Evolutionary conservation across 805 yeast species (phyloP).

Genomic region (Kazachstania martiniae): DNA sequence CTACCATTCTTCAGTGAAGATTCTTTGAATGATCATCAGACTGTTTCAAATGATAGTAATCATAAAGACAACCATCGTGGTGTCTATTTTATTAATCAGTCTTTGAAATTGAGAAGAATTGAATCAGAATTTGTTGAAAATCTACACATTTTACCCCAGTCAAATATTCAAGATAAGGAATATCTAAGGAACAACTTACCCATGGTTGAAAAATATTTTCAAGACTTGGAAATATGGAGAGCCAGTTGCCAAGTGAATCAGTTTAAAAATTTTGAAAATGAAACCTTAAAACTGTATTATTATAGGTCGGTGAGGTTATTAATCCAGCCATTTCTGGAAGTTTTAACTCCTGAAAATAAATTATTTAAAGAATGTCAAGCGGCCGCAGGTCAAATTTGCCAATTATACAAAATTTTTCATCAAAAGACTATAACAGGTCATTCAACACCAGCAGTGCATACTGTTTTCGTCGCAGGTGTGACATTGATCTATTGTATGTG

Average conservation of each 20-base stretch:
- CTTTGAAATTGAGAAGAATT: conserved; percentile 44
- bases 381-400: conserved; percentile 63
- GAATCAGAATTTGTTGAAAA: conserved; percentile 51
- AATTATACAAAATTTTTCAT: conserved; percentile 50
- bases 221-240: conserved; percentile 46
- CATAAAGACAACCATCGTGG: conserved; percentile 19
- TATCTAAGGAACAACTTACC: conserved; percentile 34
- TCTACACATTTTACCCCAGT: conserved; percentile 31
- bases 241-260: conserved; percentile 32
- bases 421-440: conserved; percentile 53
- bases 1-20: conserved; percentile 42
- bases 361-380: conserved; percentile 58
- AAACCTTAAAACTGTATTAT: conserved; percentile 47
- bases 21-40: conserved; percentile 19
- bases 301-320: conserved; percentile 48
- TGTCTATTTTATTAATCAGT: conserved; percentile 43
- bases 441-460: conserved; percentile 55
- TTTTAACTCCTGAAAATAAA: conserved; percentile 49
- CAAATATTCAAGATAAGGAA: conserved; percentile 6
- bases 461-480: conserved; percentile 59
- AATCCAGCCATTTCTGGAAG: conserved; percentile 54
- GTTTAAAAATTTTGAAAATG: conserved; percentile 41
- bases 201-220: conserved; percentile 40
- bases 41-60: no score
- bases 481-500: conserved; percentile 57